Conservation (phyloP, 2,329 filamentous ascomycete genomes). For the Endothia cerciana region DNA sequence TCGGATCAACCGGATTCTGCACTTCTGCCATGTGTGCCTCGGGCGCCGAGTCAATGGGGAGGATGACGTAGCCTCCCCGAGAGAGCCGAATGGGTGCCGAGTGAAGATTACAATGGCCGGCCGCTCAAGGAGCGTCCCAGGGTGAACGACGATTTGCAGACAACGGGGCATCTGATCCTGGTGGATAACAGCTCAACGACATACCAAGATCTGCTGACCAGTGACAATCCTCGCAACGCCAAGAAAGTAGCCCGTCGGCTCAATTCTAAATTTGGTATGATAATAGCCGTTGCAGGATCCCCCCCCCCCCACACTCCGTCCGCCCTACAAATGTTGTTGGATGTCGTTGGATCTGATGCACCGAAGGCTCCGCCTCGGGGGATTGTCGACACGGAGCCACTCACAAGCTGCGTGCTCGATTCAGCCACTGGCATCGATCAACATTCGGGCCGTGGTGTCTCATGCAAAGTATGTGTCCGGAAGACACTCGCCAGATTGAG, state of each 20-base stretch:
- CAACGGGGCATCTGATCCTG: not conserved
- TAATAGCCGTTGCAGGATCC: not conserved
- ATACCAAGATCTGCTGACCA: not conserved
- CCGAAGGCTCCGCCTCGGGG: conserved; percentile 6
- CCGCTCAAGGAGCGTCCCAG: not conserved
- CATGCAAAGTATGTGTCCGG: not conserved
- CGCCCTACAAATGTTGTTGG: conserved; percentile 8
- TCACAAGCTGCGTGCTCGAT: not conserved
- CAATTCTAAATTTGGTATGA: conserved; percentile 1
- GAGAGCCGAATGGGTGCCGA: not conserved
- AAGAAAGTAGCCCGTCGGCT: not conserved
- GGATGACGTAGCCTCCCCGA: conserved; percentile 23
- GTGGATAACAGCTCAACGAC: not conserved
- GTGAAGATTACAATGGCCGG: not conserved
- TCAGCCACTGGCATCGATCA: not conserved
- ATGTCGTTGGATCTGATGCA: not conserved
- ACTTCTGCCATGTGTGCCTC: not conserved
- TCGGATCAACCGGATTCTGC: conserved; percentile 26
- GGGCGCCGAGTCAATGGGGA: not conserved
- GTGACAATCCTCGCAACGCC: conserved; percentile 2
- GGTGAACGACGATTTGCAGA: not conserved
- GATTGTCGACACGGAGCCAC: conserved; percentile 2
- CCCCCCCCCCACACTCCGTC: conserved; percentile 5
- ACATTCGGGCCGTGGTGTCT: not conserved
- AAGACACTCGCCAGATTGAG: not conserved